A percentile compares a stretch with the other conserved stretches of the same genome.
phyloP scores from a whole-genome alignment of 768 basidiomycete genomes.

The Xerocomellus intermedius region DNA sequence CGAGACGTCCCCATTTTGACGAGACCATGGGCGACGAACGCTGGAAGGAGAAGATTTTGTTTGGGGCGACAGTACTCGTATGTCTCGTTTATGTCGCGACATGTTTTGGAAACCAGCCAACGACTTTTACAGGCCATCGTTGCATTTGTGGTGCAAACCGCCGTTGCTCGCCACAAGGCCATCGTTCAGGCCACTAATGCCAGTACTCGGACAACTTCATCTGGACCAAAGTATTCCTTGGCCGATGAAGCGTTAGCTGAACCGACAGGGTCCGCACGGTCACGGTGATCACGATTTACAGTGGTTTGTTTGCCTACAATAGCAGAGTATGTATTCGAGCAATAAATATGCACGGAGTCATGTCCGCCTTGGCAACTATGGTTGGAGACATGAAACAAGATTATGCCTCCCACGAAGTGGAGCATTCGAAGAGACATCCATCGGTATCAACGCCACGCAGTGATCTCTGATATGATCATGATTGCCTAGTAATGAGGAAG shows the following conservation, averaged over 20 bases:
- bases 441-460: background rate
- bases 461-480: background rate
- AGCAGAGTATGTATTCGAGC: background rate
- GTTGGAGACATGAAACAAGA: background rate
- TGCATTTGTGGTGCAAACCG: slow-evolving; percentile 35
- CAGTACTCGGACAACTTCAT: slow-evolving; percentile 1
- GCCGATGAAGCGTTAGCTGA: slow-evolving; percentile 26
- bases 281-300: background rate
- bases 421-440: background rate
- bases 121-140: slow-evolving; percentile 30
- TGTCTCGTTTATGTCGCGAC: slow-evolving; percentile 4
- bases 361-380: background rate
- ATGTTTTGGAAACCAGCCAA: background rate
- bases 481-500: too few relatives aligned
- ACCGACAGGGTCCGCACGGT: background rate
- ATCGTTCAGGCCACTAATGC: slow-evolving; percentile 20
- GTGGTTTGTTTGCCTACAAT: background rate
- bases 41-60: slow-evolving; percentile 63
- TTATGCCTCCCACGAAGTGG: background rate
- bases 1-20: slow-evolving; percentile 46
- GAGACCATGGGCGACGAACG: slow-evolving; percentile 50
- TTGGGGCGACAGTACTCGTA: slow-evolving; percentile 56
- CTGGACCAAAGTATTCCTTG: slow-evolving; percentile 3
- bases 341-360: background rate
- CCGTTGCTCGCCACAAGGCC: slow-evolving; percentile 31